These are phyloP conservation scores for Tilletia indica DNA, from an alignment of 1,284 basidiomycete species.

Conservation along the genomic window DNA sequence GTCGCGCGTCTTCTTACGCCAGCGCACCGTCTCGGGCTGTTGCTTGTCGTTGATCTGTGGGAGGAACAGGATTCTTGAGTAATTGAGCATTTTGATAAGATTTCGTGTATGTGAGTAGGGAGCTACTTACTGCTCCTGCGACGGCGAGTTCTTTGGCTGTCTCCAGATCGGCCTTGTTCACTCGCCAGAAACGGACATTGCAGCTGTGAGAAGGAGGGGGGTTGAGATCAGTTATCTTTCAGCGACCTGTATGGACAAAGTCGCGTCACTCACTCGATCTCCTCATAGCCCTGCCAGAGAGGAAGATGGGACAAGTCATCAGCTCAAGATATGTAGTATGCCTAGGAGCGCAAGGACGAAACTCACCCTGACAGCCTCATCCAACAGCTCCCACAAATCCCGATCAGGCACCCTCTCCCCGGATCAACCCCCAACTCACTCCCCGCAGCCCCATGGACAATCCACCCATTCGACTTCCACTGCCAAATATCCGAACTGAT, in stretches of 20 bases:
- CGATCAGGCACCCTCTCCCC: slow-evolving; percentile 48
- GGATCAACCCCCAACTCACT: slow-evolving; percentile 32
- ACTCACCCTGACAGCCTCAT: slow-evolving; percentile 33
- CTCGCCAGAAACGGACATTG: slow-evolving; percentile 52
- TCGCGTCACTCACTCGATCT: slow-evolving; percentile 38
- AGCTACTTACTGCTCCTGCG: slow-evolving; percentile 35
- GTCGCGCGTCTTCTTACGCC: slow-evolving; percentile 4
- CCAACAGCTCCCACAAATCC: slow-evolving; percentile 53
- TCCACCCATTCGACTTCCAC: slow-evolving; percentile 51
- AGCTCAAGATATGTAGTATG: not conserved
- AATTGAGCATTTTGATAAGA: no score
- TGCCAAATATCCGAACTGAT: slow-evolving; percentile 51
- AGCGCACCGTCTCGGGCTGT: slow-evolving; percentile 9
- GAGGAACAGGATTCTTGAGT: not conserved
- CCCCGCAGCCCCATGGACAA: slow-evolving; percentile 24
- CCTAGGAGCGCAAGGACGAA: not conserved
- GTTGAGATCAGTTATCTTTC: not conserved
- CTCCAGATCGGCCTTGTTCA: slow-evolving; percentile 33
- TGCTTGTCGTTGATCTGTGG: not conserved
- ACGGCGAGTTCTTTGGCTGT: slow-evolving; percentile 41
- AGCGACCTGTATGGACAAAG: not conserved
- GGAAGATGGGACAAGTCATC: not conserved
- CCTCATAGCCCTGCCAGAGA: slow-evolving; percentile 33
- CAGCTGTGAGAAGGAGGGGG: slow-evolving; percentile 26
- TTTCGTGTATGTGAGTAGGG: not conserved